phyloP scores from a whole-genome alignment of 495 filamentous ascomycete species.

The Pyronema omphalodes region DNA sequence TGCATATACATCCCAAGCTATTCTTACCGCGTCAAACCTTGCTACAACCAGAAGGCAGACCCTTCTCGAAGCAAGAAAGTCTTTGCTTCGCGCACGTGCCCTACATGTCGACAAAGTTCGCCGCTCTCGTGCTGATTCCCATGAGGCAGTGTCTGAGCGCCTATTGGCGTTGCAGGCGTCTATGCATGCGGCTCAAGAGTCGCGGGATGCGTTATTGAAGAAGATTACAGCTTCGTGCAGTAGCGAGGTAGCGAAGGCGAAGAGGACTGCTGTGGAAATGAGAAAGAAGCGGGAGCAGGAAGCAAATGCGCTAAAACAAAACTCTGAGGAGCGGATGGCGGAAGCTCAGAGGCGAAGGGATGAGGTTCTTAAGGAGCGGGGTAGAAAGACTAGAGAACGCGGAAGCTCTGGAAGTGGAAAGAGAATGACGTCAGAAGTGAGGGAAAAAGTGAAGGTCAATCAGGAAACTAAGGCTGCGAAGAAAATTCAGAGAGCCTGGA shows the following conservation, averaged over 20 bases:
- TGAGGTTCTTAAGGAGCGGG: constrained; percentile 16
- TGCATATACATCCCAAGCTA: neutral
- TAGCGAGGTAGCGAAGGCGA: constrained; percentile 84
- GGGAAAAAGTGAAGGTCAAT: constrained; percentile 45
- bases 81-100: constrained; percentile 77
- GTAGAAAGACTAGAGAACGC: constrained; percentile 15
- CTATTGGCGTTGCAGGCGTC: constrained; percentile 48
- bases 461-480: constrained; percentile 48
- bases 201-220: constrained; percentile 75
- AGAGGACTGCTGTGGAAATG: constrained; percentile 79
- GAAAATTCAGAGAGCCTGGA: constrained; percentile 66
- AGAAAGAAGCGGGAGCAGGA: constrained; percentile 82
- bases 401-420: constrained; percentile 6
- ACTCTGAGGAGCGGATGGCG: constrained; percentile 19
- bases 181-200: constrained; percentile 71
- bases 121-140: constrained; percentile 66
- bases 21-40: constrained; percentile 12
- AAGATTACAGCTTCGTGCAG: constrained; percentile 89
- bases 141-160: constrained; percentile 41
- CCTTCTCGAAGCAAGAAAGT: constrained; percentile 78
- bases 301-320: constrained; percentile 39
- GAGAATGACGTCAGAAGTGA: constrained; percentile 33
- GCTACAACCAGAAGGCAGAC: constrained; percentile 21
- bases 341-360: constrained; percentile 19
- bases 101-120: constrained; percentile 96